Conservation (phyloP, 805 yeast species). For the Yarrowia porcina region DNA sequence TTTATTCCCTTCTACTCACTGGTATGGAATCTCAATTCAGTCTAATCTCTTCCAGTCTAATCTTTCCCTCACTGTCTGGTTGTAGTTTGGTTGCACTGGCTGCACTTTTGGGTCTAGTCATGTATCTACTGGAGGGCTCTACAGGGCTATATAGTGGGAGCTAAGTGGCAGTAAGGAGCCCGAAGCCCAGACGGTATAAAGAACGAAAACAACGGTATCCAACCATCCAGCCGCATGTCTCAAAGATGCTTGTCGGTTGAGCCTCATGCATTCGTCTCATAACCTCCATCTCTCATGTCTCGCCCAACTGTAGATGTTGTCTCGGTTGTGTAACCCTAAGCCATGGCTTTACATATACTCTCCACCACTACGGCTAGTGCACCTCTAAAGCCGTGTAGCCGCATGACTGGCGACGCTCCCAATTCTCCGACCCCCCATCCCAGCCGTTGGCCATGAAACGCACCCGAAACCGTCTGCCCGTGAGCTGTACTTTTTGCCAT, state of each 20-base stretch:
- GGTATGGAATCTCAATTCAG: too few species aligned
- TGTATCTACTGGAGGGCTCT: neutral
- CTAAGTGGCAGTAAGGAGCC: too few species aligned
- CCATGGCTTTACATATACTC: neutral
- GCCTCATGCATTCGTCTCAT: neutral
- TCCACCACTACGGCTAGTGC: neutral
- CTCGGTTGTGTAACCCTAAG: neutral
- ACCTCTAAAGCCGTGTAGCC: neutral
- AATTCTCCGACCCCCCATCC: neutral
- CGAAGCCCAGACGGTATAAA: too few species aligned
- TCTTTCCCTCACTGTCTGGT: too few species aligned
- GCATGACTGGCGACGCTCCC: constrained; percentile 5
- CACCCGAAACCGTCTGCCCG: constrained; percentile 22
- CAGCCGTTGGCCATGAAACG: constrained; percentile 3
- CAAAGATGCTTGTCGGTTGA: neutral
- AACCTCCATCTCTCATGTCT: neutral
- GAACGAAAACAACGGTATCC: neutral
- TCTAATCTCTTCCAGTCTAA: too few species aligned
- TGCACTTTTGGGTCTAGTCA: neutral
- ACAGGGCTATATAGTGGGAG: neutral
- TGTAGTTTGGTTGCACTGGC: neutral
- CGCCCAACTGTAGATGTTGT: neutral
- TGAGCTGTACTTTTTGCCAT: constrained; percentile 22
- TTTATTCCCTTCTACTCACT: too few species aligned
- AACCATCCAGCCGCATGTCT: neutral